Percentiles rank a stretch among this genome's conserved stretches.
phyloP scores from a whole-genome alignment of 2,329 filamentous ascomycete genomes.

The Pezicula rhizophila region DNA sequence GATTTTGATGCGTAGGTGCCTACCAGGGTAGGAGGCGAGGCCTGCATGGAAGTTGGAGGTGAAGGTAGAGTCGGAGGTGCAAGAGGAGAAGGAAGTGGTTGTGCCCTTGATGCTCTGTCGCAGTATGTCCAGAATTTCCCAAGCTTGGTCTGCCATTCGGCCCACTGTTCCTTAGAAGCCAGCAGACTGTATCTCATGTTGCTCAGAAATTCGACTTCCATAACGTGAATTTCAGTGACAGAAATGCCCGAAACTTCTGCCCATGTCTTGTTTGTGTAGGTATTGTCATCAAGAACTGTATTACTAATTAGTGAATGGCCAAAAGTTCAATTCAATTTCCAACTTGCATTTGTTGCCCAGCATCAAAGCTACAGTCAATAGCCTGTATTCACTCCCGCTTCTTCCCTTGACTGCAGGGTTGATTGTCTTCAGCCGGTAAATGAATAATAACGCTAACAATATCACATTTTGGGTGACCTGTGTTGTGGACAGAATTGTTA shows the following conservation, averaged over 20 bases:
- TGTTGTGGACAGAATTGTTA: constrained; percentile 83
- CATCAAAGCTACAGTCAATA: constrained; percentile 94
- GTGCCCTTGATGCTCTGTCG: constrained; percentile 21
- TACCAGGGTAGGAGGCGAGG: constrained; percentile 36
- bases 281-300: constrained; percentile 89
- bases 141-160: constrained; percentile 77
- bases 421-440: constrained; percentile 85
- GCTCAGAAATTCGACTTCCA: constrained; percentile 99
- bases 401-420: constrained; percentile 88
- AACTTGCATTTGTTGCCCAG: constrained; percentile 87
- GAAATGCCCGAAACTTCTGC: constrained; percentile 93
- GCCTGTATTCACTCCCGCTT: constrained; percentile 84
- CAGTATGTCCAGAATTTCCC: constrained; percentile 72
- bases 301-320: constrained; percentile 13
- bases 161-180: constrained; percentile 81
- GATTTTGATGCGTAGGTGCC: constrained; percentile 30
- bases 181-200: constrained; percentile 95
- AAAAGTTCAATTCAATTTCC: neutral
- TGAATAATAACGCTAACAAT: constrained; percentile 80
- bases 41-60: constrained; percentile 42
- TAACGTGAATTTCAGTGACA: constrained; percentile 92
- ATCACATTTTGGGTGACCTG: constrained; percentile 97
- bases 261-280: constrained; percentile 99
- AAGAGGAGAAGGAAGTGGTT: constrained; percentile 17
- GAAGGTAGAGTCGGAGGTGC: constrained; percentile 40